phyloP scores from a whole-genome alignment of 2,329 filamentous ascomycete species.

The Teratosphaeria nubilosa region DNA sequence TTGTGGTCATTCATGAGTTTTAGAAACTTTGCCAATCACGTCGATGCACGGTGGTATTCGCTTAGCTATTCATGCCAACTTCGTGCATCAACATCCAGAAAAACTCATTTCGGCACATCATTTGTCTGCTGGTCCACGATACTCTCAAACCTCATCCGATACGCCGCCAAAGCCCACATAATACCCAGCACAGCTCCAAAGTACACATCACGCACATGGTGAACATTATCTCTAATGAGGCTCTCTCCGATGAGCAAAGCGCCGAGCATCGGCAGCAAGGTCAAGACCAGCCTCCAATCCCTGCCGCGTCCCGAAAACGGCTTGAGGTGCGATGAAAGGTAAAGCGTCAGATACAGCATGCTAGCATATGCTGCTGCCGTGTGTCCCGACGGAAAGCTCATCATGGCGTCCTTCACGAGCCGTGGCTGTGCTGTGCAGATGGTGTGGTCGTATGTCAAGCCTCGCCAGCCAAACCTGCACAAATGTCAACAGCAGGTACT shows the following conservation, averaged over 20 bases:
- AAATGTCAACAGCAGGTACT: slow-evolving; percentile 23
- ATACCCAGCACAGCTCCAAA: background rate
- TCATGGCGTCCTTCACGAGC: slow-evolving; percentile 58
- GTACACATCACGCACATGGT: background rate
- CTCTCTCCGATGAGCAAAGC: background rate
- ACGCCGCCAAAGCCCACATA: background rate
- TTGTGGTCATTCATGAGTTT: too few species aligned
- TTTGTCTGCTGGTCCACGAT: background rate
- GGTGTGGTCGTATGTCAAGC: slow-evolving; percentile 58
- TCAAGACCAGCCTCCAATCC: background rate
- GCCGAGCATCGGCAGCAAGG: background rate
- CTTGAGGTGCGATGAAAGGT: slow-evolving; percentile 35
- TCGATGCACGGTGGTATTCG: too few species aligned
- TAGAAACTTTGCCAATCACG: too few species aligned
- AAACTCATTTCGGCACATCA: background rate
- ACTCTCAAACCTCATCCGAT: background rate
- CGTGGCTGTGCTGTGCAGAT: slow-evolving; percentile 58
- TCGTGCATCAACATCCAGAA: too few species aligned
- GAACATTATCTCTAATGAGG: background rate
- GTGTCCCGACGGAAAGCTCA: slow-evolving; percentile 65
- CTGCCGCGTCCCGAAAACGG: background rate
- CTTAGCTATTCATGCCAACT: background rate
- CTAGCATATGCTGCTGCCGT: slow-evolving; percentile 64
- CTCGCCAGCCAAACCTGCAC: slow-evolving; percentile 37
- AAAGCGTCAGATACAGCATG: slow-evolving; percentile 60